A percentile compares a stretch with the other conserved stretches of the same genome.
phyloP scores from a whole-genome alignment of 768 basidiomycete species.

The Hirschioporus abietinus region DNA sequence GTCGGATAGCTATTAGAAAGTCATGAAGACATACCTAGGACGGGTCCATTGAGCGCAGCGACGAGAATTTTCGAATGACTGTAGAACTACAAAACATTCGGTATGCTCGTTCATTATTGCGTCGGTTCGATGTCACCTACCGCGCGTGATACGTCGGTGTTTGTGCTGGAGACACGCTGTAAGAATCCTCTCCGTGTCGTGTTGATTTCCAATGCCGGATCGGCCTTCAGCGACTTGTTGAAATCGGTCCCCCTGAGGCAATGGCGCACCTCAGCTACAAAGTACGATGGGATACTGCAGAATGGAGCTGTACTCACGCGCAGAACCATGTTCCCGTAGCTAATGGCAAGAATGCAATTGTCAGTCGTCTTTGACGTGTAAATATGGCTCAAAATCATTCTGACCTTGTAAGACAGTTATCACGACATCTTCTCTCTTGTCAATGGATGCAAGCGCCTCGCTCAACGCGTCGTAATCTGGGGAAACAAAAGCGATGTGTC shows the following conservation, averaged over 20 bases:
- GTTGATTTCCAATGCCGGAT: conserved; percentile 5
- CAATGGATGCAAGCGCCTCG: conserved; percentile 49
- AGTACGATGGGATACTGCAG: conserved; percentile 1
- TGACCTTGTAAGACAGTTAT: conserved; percentile 66
- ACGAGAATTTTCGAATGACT: conserved; percentile 65
- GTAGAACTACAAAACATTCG: conserved; percentile 42
- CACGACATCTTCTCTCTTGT: conserved; percentile 54
- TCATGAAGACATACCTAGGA: conserved; percentile 47
- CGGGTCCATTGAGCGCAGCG: conserved; percentile 69
- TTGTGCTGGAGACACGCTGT: conserved; percentile 40
- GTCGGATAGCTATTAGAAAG: not conserved
- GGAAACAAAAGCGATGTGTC: not conserved
- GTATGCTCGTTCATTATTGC: not conserved
- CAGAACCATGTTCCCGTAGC: conserved; percentile 71
- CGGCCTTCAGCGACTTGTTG: conserved; percentile 20
- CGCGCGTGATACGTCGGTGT: conserved; percentile 60
- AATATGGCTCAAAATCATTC: not conserved
- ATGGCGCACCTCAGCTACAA: not conserved
- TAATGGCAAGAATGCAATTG: conserved; percentile 17
- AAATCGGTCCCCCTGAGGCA: conserved; percentile 54
- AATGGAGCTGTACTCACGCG: conserved; percentile 40
- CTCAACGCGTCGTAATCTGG: conserved; percentile 62
- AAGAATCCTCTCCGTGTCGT: conserved; percentile 42
- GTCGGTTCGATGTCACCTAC: conserved; percentile 30
- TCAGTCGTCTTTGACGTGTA: too few relatives aligned